These are phyloP conservation scores for Colletotrichum destructivum DNA, from an alignment of 2,329 filamentous ascomycete genomes.

Conservation along the genomic window DNA sequence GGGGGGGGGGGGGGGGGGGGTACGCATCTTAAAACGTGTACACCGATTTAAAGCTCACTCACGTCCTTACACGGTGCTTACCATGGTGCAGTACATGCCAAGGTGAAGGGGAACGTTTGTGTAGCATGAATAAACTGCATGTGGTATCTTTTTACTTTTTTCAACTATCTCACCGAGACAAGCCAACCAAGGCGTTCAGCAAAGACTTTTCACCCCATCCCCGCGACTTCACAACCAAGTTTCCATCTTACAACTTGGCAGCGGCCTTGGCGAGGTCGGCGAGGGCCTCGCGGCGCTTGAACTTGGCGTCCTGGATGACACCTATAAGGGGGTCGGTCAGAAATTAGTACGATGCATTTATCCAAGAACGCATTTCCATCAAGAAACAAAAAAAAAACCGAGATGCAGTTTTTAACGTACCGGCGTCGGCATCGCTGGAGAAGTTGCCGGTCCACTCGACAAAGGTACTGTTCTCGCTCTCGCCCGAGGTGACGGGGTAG, in stretches of 20 bases:
- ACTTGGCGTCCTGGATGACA: slow-evolving; percentile 82
- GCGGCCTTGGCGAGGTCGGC: slow-evolving; percentile 73
- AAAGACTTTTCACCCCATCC: neutral
- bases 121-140: neutral
- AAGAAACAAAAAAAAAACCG: no score
- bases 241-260: slow-evolving; percentile 48
- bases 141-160: slow-evolving; percentile 25
- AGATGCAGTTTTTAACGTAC: slow-evolving; percentile 57
- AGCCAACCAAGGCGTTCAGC: neutral
- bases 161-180: neutral
- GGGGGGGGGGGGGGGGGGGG: no score
- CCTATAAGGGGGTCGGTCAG: slow-evolving; percentile 59
- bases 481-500: slow-evolving; percentile 77
- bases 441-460: slow-evolving; percentile 80
- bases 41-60: no score
- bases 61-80: neutral
- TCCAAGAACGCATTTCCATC: neutral
- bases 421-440: slow-evolving; percentile 78
- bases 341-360: no score
- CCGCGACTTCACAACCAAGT: neutral
- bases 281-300: slow-evolving; percentile 81
- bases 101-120: neutral
- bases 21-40: no score
- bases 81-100: neutral
- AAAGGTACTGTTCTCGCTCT: slow-evolving; percentile 75